A percentile compares a stretch with the other conserved stretches of the same genome.
These are phyloP conservation scores for Smallanthus sonchifolius DNA, from an alignment of 129 eudicot species.

Conservation along the genomic window DNA sequence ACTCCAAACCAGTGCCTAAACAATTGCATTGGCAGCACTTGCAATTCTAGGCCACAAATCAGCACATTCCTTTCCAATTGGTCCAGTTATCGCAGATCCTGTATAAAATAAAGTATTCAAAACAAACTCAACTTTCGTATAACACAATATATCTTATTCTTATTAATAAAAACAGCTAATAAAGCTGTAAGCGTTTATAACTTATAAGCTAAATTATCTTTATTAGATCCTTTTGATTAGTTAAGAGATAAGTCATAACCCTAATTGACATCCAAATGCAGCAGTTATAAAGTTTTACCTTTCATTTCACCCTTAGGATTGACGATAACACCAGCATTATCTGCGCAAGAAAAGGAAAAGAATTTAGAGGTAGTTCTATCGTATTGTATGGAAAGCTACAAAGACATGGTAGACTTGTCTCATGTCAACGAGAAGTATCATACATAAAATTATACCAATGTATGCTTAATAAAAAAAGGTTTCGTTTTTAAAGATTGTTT, in stretches of 20 bases:
- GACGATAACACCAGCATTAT: slow-evolving; percentile 91
- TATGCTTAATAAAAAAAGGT: neutral
- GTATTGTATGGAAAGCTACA: neutral
- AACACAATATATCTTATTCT: neutral
- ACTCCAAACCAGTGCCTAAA: slow-evolving; percentile 23
- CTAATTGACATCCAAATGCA: neutral
- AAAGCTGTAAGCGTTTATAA: neutral
- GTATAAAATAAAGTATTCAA: neutral
- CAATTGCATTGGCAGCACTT: slow-evolving; percentile 88
- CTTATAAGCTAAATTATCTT: too few species aligned
- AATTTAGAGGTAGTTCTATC: neutral
- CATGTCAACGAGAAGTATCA: neutral
- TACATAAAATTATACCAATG: too few species aligned
- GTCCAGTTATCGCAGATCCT: slow-evolving; percentile 95
- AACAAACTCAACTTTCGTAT: neutral
- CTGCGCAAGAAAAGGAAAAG: slow-evolving; percentile 29
- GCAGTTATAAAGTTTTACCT: slow-evolving; percentile 32
- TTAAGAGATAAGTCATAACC: neutral
- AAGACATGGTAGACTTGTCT: neutral
- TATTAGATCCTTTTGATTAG: too few species aligned
- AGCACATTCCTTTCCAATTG: slow-evolving; percentile 90
- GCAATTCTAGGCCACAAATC: slow-evolving; percentile 94
- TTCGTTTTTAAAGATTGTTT: too few species aligned
- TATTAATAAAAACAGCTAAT: neutral
- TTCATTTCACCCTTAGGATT: slow-evolving; percentile 97